Percentiles rank a stretch among this genome's conserved stretches.
Evolutionary conservation across 768 basidiomycete species (phyloP).

Genomic region (Calvatia gigantea): DNA sequence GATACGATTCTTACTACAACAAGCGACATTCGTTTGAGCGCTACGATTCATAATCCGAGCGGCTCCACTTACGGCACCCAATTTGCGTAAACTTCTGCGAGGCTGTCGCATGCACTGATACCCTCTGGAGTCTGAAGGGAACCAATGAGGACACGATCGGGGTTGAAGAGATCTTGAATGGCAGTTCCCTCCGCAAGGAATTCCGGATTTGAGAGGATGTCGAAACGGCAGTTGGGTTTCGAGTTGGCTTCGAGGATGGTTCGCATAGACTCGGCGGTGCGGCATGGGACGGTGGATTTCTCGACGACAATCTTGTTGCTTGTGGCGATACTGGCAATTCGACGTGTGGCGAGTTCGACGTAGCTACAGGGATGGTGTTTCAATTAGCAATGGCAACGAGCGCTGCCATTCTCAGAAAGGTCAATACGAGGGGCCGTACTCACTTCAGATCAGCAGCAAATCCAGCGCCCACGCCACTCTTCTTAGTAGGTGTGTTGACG

Average conservation of each 20-base stretch:
- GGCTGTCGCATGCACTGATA: slow-evolving; percentile 69
- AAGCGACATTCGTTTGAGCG: not conserved
- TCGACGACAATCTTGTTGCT: slow-evolving; percentile 98
- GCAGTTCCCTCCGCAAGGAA: slow-evolving; percentile 99
- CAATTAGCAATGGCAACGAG: slow-evolving; percentile 9
- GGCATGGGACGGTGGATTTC: slow-evolving; percentile 98
- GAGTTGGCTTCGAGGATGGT: slow-evolving; percentile 99
- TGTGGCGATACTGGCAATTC: slow-evolving; percentile 87
- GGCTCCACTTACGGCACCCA: slow-evolving; percentile 82
- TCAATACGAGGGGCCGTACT: slow-evolving; percentile 27
- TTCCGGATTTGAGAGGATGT: slow-evolving; percentile 99
- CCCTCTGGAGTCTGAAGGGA: slow-evolving; percentile 90
- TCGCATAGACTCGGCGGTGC: slow-evolving; percentile 99
- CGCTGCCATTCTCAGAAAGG: slow-evolving; percentile 10
- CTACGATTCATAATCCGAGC: not conserved
- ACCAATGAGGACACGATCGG: slow-evolving; percentile 97
- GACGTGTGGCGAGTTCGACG: slow-evolving; percentile 94
- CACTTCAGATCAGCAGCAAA: slow-evolving; percentile 99
- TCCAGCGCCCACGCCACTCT: slow-evolving; percentile 94
- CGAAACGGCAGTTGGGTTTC: slow-evolving; percentile 84
- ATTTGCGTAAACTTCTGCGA: slow-evolving; percentile 85
- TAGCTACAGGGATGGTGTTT: slow-evolving; percentile 53
- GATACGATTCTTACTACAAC: slow-evolving; percentile 62
- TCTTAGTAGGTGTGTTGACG: slow-evolving; percentile 99
- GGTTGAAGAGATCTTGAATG: slow-evolving; percentile 80